A percentile compares a stretch with the other conserved stretches of the same genome.
Conservation (phyloP, 306 rosid species). For the Oemleria cerasiformis region DNA sequence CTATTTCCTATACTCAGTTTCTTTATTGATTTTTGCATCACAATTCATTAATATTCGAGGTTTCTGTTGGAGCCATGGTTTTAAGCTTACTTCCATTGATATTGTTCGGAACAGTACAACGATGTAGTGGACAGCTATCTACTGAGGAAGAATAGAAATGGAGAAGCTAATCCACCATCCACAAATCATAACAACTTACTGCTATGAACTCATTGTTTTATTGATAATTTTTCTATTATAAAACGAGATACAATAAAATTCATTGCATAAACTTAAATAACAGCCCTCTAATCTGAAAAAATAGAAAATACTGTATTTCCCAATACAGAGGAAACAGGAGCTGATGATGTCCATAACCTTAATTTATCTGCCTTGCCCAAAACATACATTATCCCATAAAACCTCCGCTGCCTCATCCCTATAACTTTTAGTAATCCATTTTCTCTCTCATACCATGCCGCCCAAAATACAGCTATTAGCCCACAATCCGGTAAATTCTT, state of each 20-base stretch:
- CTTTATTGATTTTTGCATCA: conserved; percentile 4
- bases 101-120: not conserved
- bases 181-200: not conserved
- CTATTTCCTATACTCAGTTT: not conserved
- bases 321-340: not conserved
- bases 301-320: not conserved
- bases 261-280: conserved; percentile 6
- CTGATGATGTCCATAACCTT: not conserved
- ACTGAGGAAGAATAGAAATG: not conserved
- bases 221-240: not conserved
- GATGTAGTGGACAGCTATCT: not conserved
- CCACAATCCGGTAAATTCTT: not conserved
- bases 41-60: not conserved
- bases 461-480: not conserved
- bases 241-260: not conserved
- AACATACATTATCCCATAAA: not conserved
- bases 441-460: not conserved
- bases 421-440: not conserved
- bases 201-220: not conserved
- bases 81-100: not conserved
- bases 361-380: not conserved
- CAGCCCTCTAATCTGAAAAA: not conserved
- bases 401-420: not conserved
- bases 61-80: not conserved
- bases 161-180: not conserved